Percentiles rank a stretch among this genome's conserved stretches.
Conservation (phyloP, 2,329 filamentous ascomycete genomes). For the Hypoxylon sp. region DNA sequence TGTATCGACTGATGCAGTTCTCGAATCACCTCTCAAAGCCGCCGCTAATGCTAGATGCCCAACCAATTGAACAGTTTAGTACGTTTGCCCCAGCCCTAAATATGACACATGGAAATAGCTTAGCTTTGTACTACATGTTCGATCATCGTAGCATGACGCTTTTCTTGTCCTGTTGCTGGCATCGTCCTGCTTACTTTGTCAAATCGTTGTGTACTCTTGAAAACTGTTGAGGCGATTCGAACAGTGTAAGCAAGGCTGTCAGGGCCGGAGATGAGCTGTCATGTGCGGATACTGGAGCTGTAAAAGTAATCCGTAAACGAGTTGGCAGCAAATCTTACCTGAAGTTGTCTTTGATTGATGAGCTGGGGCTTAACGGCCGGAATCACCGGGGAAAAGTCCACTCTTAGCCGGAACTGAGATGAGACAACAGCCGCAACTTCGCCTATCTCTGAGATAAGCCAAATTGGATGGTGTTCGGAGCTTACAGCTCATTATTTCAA, state of each 20-base stretch:
- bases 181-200: neutral
- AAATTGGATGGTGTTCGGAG: too few species aligned
- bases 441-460: neutral
- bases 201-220: too few species aligned
- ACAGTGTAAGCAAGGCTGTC: too few species aligned
- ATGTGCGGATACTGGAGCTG: too few species aligned
- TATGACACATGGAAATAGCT: neutral
- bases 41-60: neutral
- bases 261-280: too few species aligned
- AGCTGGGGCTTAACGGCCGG: neutral
- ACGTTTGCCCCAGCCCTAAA: neutral
- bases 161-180: neutral
- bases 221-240: too few species aligned
- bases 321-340: neutral
- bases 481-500: too few species aligned
- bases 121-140: conserved; percentile 3
- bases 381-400: neutral
- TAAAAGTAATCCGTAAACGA: too few species aligned
- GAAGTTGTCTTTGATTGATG: neutral
- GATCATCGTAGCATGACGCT: conserved; percentile 8
- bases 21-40: neutral
- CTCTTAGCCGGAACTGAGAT: neutral
- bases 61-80: neutral
- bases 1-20: neutral
- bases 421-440: neutral